Base-by-base conservation (phyloP, 2,329 filamentous ascomycete genomes). In the Delphinella strobiligena region DNA sequence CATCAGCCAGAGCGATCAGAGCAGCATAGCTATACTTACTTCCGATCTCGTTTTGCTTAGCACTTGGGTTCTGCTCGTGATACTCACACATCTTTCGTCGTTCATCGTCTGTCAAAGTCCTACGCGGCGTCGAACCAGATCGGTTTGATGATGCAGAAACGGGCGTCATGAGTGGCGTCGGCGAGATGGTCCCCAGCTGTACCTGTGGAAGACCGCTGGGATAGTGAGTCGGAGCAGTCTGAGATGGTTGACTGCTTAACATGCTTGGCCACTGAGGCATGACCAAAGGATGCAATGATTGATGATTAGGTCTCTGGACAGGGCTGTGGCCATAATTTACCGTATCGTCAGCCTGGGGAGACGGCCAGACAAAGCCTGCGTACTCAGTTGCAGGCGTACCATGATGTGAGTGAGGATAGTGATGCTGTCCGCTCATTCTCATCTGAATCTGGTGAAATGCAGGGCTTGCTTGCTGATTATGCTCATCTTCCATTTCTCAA, bases 41-140 rank as follows among this genome's bases (percentile, higher is more conserved):
- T 63, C 91, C 91, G 62, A 98, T 98, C 55, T 96, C 89, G 14
- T 87, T 91, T 65, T 98, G 91, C 63, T 94, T 94, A 34, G 86
- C 80, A 36, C 77, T 80, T 16, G 89, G 91, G 56, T 96, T 80
- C 46, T 93, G 82, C 56, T 91, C 82, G 51, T 89, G 83, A 60
- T 89, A 95, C 55, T 86, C 75, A 61, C 91, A 98, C 88, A 98
- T 98, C 33, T 78, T 75, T 49, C 87, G 75, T 47, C 91, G 82
- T 58, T 96, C 88, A 43, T 85, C 80, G 54, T 94, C 85, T 5
- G 87, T 95, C 51, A 98, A 68, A 1, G 89, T 96, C 62, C 86
- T 58, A n/a, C 56, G 53, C 19, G 56, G 54, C 2, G 54, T 57
- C n/a, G 55, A 49, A 5, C 48, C 45, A n/a, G 56, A 58, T 36